Conservation (phyloP, 352 stramenopile species). For the Phytophthora hibernalis region DNA sequence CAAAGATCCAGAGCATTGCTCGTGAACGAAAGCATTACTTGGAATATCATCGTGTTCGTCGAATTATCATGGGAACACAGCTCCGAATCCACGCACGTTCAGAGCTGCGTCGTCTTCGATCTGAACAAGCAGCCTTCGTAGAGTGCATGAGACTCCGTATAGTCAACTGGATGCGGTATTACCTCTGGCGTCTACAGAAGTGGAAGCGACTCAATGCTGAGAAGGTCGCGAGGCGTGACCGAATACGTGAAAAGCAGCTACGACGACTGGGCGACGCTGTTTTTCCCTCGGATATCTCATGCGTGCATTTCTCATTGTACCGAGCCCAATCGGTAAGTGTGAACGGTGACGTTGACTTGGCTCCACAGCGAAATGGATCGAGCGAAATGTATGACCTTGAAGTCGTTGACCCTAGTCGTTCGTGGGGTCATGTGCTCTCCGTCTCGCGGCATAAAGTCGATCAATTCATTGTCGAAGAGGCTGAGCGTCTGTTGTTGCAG, state of each 20-base stretch:
- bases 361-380: neutral
- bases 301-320: conserved; percentile 53
- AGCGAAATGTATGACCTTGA: conserved; percentile 36
- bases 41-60: conserved; percentile 29
- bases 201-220: conserved; percentile 61
- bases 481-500: conserved; percentile 18
- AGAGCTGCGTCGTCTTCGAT: conserved; percentile 46
- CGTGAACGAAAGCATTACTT: conserved; percentile 32
- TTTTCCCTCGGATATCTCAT: conserved; percentile 41
- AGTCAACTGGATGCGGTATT: conserved; percentile 56
- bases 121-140: conserved; percentile 36
- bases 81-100: conserved; percentile 43
- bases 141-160: conserved; percentile 57
- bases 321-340: neutral
- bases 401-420: conserved; percentile 26
- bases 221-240: conserved; percentile 48
- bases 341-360: neutral
- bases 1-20: conserved; percentile 53
- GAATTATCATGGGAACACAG: conserved; percentile 20
- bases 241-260: conserved; percentile 54
- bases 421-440: conserved; percentile 18
- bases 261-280: conserved; percentile 38
- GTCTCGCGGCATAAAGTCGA: conserved; percentile 24
- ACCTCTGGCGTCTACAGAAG: conserved; percentile 45
- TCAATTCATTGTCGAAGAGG: conserved; percentile 25